Conservation (phyloP, 441 rosid genomes). For the Hura crepitans region DNA sequence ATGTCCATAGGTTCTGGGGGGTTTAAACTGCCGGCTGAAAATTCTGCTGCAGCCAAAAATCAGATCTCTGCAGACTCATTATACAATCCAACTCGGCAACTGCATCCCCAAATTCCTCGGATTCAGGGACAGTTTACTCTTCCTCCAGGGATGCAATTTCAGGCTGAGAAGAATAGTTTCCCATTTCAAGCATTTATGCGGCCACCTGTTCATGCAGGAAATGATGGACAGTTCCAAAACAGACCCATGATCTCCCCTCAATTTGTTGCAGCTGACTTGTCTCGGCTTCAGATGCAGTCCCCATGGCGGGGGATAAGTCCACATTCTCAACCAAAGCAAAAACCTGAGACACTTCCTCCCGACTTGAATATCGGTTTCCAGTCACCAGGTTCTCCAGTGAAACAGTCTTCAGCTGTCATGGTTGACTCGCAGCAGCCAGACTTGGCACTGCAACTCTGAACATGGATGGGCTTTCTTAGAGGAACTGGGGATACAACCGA, state of each 20-base stretch:
- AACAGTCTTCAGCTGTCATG: conserved; percentile 62
- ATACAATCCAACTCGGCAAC: conserved; percentile 59
- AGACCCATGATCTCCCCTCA: conserved; percentile 57
- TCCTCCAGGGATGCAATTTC: conserved; percentile 50
- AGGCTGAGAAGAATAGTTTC: conserved; percentile 41
- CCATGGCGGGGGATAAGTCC: conserved; percentile 60
- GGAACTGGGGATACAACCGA: neutral
- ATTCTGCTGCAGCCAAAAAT: conserved; percentile 35
- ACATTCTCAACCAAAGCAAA: conserved; percentile 53
- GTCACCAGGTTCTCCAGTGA: conserved; percentile 80
- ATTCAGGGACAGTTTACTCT: conserved; percentile 47
- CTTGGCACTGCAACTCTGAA: conserved; percentile 76
- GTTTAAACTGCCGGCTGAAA: conserved; percentile 46
- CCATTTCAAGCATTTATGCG: conserved; percentile 55
- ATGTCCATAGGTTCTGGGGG: conserved; percentile 83
- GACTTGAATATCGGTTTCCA: conserved; percentile 87
- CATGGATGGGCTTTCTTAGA: neutral
- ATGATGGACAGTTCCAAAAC: conserved; percentile 48
- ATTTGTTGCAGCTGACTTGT: conserved; percentile 45
- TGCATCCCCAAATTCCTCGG: conserved; percentile 43
- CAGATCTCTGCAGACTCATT: conserved; percentile 63
- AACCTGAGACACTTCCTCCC: conserved; percentile 69
- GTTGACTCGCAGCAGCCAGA: conserved; percentile 91
- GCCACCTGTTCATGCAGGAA: conserved; percentile 39
- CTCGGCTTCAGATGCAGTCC: conserved; percentile 58